Base-by-base conservation (phyloP, 2,329 filamentous ascomycete genomes). In the Scleromitrula shiraiana region DNA sequence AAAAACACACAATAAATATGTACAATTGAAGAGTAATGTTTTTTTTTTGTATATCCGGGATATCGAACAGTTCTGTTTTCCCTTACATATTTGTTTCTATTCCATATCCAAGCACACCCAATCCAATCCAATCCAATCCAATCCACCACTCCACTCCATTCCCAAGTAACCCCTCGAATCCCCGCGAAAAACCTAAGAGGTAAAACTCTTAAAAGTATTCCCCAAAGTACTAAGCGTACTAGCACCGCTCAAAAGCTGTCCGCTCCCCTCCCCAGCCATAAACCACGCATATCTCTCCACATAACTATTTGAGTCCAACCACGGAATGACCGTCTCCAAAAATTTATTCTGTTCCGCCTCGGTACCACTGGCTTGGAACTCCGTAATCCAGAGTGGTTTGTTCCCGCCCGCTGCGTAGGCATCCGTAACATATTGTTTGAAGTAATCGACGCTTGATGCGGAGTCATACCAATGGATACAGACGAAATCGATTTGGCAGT, bases 381-480 rank as follows among this genome's bases (percentile, higher is more conserved):
- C 71, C n/a, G 68, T 71, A 19, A 73, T 57, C 66, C 65, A 73
- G 40, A 73, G 55, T 12, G 62, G 59, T n/a, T 39, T 38, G 15
- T 42, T 46, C 8, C 47, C 56, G 27, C 57, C 60, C 17, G 67
- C 58, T 6, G 49, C 49, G 41, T 64, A 64, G 15, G 69, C 67
- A 12, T 65, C 54, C 17, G 61, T 45, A 24, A 73, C 56, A 55
- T 72, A 68, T 39, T 58, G 49, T 62, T 72, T 67, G 63, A 73
- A 70, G 60, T 70, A 68, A 3, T 55, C 56, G 10, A 61, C 53
- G 52, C 67, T 64, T 29, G 60, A 60, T 12, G 58, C 53, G 2
- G 40, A 42, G 46, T 68, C 68, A 52, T 74, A 74, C 70, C 70
- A 74, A 56, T 74, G 71, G 26, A 73, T 62, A 48, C 67, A 63